Base-by-base conservation (phyloP, 768 basidiomycete species). In the Tephrocybe sp. region DNA sequence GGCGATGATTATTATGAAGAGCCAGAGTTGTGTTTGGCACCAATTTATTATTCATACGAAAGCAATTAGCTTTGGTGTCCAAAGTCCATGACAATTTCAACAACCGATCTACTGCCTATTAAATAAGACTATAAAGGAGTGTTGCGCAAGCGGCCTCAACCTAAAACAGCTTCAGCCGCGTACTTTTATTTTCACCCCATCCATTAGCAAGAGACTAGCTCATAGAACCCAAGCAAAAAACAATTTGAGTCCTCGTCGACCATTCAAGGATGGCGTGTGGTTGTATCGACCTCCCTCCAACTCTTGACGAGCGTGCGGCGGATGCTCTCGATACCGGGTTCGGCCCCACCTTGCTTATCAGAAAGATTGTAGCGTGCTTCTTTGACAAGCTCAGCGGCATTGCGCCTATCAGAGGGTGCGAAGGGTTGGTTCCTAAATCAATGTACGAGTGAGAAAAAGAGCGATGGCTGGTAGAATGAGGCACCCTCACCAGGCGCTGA, bases 371-470 rank as follows among this genome's bases (percentile, higher is more conserved):
- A 56, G 9, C 11, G 18, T 2, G 24, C 34, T 5, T 28, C 18
- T 12, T 38, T 39, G 16, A 44, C 58, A 44, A 89, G 75, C 47
- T 83, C 78, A 27, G 75, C 64, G 0, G 84, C 86, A 18, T 64
- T 76, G 35, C 83, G 78, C 11, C 73, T 69, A 58, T 88, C 83
- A 8, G 73, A 70, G 5, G 87, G 87, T 6, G 82, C 78, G 69
- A 89, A 85, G 0, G 87, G 87, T 65, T 86, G 80, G 65, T 89
- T 89, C 64, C 70, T 71, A 34, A 12, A 28, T 39, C 7, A 32
- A 31, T 32, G 0, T 24, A 42, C 9, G 30, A 34, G 15, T 31
- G 37, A n/a, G 9, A 18, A 8, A 2, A 7, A 12, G 21, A 9
- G n/a, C 2, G 19, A 16, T 30, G 8, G 27, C 37, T 16, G 27